Conservation (phyloP, 805 yeast species). For the Candida andamanensis region DNA sequence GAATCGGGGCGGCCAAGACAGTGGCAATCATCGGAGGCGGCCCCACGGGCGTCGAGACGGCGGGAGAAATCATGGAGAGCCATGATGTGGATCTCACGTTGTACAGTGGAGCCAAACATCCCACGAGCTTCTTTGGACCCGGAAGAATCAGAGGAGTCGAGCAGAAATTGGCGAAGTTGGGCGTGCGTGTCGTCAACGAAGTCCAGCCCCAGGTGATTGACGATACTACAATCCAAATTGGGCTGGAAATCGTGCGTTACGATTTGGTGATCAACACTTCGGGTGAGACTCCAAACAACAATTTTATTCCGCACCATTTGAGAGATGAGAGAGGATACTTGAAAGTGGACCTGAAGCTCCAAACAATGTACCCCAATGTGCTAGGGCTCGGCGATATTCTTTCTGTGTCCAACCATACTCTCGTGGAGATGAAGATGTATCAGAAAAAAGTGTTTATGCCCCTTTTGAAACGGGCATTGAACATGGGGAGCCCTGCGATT, state of each 20-base stretch:
- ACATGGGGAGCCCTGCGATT: background rate
- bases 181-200: conserved; percentile 21
- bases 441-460: conserved; percentile 16
- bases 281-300: conserved; percentile 26
- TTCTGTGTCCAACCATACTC: conserved; percentile 15
- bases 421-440: conserved; percentile 21
- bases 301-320: conserved; percentile 20
- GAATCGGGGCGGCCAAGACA: conserved; percentile 17
- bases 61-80: conserved; percentile 31
- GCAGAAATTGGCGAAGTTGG: conserved; percentile 12
- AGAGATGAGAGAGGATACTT: conserved; percentile 26
- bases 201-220: conserved; percentile 2
- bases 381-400: conserved; percentile 34
- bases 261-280: conserved; percentile 28
- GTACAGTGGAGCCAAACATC: conserved; percentile 20
- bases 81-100: conserved; percentile 18
- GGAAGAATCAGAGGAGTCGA: conserved; percentile 11
- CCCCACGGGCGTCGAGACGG: conserved; percentile 34
- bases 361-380: conserved; percentile 22
- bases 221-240: conserved; percentile 11
- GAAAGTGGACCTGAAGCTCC: conserved; percentile 20
- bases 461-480: conserved; percentile 11
- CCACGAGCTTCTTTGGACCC: conserved; percentile 13
- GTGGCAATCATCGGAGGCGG: conserved; percentile 39
- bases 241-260: conserved; percentile 15